A percentile compares a stretch with the other conserved stretches of the same genome.
Evolutionary conservation across 2,329 filamentous ascomycete genomes (phyloP).

Genomic region (Plenodomus lindquistii): DNA sequence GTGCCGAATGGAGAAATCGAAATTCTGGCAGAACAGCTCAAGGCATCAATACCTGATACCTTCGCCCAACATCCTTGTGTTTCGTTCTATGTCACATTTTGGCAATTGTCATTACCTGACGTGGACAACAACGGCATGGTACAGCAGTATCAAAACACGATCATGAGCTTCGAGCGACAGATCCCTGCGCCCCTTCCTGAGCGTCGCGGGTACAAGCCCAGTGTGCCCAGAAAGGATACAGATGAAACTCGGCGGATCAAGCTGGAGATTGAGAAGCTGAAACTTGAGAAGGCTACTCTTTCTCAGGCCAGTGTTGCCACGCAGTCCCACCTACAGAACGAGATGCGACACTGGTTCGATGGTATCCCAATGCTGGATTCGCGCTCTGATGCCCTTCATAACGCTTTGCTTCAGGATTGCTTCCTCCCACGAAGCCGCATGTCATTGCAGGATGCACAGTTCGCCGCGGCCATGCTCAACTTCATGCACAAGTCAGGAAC

Average conservation of each 20-base stretch:
- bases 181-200: conserved; percentile 56
- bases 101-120: conserved; percentile 84
- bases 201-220: conserved; percentile 64
- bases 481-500: conserved; percentile 84
- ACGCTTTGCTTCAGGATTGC: conserved; percentile 84
- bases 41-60: conserved; percentile 62
- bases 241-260: conserved; percentile 70
- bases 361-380: conserved; percentile 61
- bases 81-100: conserved; percentile 88
- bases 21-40: conserved; percentile 71
- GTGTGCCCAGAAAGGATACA: conserved; percentile 54
- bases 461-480: conserved; percentile 82
- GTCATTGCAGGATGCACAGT: conserved; percentile 86
- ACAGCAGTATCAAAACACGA: conserved; percentile 77
- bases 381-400: conserved; percentile 65
- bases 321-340: conserved; percentile 67
- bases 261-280: conserved; percentile 67
- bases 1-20: conserved; percentile 70
- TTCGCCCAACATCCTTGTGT: conserved; percentile 73
- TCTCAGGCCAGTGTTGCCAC: conserved; percentile 54
- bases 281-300: conserved; percentile 58
- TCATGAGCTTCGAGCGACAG: conserved; percentile 48
- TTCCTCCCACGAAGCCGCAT: conserved; percentile 85
- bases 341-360: conserved; percentile 79
- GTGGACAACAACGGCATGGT: conserved; percentile 64